Percentiles rank a stretch among this genome's conserved stretches.
Conservation (phyloP, 2,329 filamentous ascomycete genomes). For the Venturia oleaginea region DNA sequence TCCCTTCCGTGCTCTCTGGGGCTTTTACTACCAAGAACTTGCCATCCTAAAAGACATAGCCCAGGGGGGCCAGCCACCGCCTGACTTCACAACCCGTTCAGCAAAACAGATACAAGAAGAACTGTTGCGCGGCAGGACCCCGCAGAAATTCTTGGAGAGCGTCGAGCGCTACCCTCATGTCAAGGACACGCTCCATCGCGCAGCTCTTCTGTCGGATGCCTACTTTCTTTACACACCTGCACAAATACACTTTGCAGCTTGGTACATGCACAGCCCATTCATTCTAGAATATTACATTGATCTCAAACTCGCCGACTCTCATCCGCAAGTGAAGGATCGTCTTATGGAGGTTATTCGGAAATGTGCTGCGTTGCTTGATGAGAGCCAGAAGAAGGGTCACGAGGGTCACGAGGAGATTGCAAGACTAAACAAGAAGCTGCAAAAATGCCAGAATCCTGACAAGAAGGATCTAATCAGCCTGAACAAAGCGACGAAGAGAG, state of each 20-base stretch:
- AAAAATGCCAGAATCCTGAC: conserved; percentile 64
- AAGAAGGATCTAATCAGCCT: conserved; percentile 62
- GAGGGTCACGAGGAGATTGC: conserved; percentile 37
- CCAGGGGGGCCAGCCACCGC: conserved; percentile 17
- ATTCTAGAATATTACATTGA: conserved; percentile 43
- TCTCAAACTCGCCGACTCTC: conserved; percentile 30
- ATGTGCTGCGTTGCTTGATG: conserved; percentile 32
- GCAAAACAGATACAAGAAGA: conserved; percentile 15
- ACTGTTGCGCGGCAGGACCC: conserved; percentile 15
- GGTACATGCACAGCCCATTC: conserved; percentile 64
- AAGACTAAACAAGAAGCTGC: conserved; percentile 57
- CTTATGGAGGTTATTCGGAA: conserved; percentile 29
- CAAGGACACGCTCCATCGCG: conserved; percentile 48
- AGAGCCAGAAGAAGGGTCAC: conserved; percentile 14
- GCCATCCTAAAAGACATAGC: conserved; percentile 50
- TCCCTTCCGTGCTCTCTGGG: conserved; percentile 80
- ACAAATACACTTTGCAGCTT: conserved; percentile 81
- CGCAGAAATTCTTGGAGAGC: conserved; percentile 14
- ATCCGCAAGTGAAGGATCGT: conserved; percentile 21
- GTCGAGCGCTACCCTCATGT: conserved; percentile 38
- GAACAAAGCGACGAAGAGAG: conserved; percentile 50
- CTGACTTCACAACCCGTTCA: neutral
- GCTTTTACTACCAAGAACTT: conserved; percentile 68
- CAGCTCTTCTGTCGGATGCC: conserved; percentile 80
- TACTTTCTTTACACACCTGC: conserved; percentile 94